phyloP scores from a whole-genome alignment of 495 filamentous ascomycete species.

The Neurospora sp. region DNA sequence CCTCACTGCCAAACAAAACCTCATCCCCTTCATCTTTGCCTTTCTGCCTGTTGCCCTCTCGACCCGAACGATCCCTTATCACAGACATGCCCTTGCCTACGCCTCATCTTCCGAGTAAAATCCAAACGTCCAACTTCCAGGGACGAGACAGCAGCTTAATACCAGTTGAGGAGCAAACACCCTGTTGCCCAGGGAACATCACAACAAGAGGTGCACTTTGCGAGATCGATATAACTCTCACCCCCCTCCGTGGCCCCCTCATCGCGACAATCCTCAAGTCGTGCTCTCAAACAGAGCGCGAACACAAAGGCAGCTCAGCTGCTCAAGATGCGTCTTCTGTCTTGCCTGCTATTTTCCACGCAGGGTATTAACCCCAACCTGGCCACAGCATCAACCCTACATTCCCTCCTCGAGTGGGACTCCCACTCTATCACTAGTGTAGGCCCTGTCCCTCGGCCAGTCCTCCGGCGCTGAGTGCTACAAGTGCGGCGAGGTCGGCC shows the following conservation, averaged over 20 bases:
- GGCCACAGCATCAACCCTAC: neutral
- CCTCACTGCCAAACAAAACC: neutral
- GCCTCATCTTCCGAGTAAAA: no score
- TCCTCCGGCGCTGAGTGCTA: conserved; percentile 64
- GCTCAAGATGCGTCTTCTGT: neutral
- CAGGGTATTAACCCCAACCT: neutral
- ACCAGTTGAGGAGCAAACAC: neutral
- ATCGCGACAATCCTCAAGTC: neutral
- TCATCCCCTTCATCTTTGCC: no score
- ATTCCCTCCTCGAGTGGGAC: neutral
- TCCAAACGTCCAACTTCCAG: neutral
- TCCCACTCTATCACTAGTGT: neutral
- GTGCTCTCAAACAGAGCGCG: neutral
- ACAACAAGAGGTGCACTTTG: neutral
- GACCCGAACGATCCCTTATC: no score
- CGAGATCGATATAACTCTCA: neutral
- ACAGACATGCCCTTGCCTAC: no score
- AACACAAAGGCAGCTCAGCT: neutral
- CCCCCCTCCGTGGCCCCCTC: neutral
- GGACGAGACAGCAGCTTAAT: neutral
- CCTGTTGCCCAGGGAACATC: neutral
- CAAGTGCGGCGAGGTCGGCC: conserved; percentile 95
- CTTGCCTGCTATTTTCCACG: neutral
- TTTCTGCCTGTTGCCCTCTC: no score
- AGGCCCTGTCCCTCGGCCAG: conserved; percentile 30